Evolutionary conservation across 768 basidiomycete species (phyloP).

Genomic region (Gautieria morchelliformis): DNA sequence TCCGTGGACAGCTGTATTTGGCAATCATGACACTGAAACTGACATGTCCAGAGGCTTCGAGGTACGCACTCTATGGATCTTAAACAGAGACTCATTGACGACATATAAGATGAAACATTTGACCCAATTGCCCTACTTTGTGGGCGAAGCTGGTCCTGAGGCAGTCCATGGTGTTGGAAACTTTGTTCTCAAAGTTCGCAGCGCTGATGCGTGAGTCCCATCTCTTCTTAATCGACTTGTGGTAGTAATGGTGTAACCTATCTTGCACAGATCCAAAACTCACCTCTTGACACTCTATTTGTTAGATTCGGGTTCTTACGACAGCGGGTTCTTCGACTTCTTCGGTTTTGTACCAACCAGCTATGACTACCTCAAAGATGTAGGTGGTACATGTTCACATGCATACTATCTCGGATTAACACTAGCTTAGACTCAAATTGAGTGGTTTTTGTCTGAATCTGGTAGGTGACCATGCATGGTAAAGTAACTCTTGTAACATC

Average conservation of each 20-base stretch:
- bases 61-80: not conserved
- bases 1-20: conserved; percentile 89
- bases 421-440: conserved; percentile 56
- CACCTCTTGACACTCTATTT: conserved; percentile 89
- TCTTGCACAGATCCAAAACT: conserved; percentile 55
- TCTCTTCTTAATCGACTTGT: not conserved
- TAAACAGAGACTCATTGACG: not conserved
- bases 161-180: conserved; percentile 88
- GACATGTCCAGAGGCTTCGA: conserved; percentile 39
- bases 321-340: conserved; percentile 47
- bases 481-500: not conserved
- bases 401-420: not conserved
- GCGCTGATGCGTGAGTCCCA: conserved; percentile 67
- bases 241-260: not conserved
- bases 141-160: conserved; percentile 72
- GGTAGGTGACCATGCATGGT: conserved; percentile 23
- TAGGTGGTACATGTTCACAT: conserved; percentile 19
- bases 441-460: conserved; percentile 86
- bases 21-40: conserved; percentile 86
- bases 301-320: conserved; percentile 79
- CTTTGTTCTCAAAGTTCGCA: conserved; percentile 77
- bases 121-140: conserved; percentile 80
- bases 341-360: conserved; percentile 59
- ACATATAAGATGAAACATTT: conserved; percentile 30
- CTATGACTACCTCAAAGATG: conserved; percentile 80